phyloP scores from a whole-genome alignment of 2,329 filamentous ascomycete genomes.

The Colletotrichum sp. region DNA sequence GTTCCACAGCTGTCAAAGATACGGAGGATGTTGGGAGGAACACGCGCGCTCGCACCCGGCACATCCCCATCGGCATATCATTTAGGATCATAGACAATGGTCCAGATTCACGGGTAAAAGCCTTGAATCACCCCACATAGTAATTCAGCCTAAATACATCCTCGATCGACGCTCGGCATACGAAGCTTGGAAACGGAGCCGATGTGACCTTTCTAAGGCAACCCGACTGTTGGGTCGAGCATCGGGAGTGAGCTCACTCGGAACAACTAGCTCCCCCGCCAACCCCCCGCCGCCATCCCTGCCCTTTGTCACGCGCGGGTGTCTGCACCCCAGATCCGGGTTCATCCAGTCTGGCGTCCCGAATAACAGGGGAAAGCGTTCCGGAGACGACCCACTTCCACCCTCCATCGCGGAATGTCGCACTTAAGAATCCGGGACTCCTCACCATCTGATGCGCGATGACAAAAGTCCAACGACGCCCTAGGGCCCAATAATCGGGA shows the following conservation, averaged over 20 bases:
- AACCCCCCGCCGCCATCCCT: neutral
- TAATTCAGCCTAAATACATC: neutral
- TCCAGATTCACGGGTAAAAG: neutral
- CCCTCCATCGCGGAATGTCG: slow-evolving; percentile 13
- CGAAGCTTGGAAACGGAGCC: neutral
- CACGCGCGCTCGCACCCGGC: neutral
- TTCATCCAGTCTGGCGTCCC: neutral
- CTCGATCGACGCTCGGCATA: neutral
- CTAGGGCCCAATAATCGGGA: neutral
- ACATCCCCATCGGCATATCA: neutral
- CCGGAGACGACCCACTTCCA: neutral
- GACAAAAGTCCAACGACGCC: neutral
- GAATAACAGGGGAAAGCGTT: neutral
- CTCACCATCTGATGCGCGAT: neutral
- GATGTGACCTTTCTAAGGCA: neutral
- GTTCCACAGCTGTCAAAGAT: neutral
- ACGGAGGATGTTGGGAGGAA: neutral
- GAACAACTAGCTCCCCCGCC: neutral
- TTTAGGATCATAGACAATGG: neutral
- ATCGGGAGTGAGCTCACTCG: neutral
- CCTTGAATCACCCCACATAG: neutral
- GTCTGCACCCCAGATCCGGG: neutral
- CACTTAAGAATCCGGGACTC: neutral
- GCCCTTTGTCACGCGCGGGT: neutral
- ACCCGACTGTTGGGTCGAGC: neutral